Conservation (phyloP, 2,329 filamentous ascomycete species). For the Alternaria arbusti region DNA sequence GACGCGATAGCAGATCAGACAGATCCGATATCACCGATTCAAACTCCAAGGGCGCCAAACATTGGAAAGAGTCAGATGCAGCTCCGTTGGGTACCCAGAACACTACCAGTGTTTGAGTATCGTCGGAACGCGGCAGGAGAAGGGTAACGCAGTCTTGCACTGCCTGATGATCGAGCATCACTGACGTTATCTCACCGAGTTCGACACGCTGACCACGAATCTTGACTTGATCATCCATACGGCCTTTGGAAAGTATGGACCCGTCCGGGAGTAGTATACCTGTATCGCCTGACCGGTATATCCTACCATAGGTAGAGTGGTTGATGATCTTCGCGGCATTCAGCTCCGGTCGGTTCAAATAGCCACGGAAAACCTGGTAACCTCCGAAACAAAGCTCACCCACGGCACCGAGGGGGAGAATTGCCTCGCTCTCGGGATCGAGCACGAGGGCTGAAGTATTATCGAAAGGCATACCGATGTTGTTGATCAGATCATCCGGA, state of each 20-base stretch:
- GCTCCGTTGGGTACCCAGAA: slow-evolving; percentile 67
- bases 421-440: slow-evolving; percentile 36
- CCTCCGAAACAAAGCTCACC: slow-evolving; percentile 90
- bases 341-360: slow-evolving; percentile 69
- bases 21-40: slow-evolving; percentile 49
- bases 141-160: slow-evolving; percentile 71
- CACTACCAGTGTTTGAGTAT: slow-evolving; percentile 64
- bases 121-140: slow-evolving; percentile 55
- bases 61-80: slow-evolving; percentile 37
- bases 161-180: slow-evolving; percentile 59
- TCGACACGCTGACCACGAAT: slow-evolving; percentile 82
- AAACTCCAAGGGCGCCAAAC: slow-evolving; percentile 48
- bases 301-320: slow-evolving; percentile 70
- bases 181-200: slow-evolving; percentile 74
- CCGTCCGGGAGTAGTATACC: slow-evolving; percentile 80
- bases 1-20: slow-evolving; percentile 60
- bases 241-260: slow-evolving; percentile 73
- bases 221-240: slow-evolving; percentile 82
- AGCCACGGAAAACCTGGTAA: slow-evolving; percentile 77
- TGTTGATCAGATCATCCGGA: slow-evolving; percentile 66
- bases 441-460: slow-evolving; percentile 80
- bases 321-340: slow-evolving; percentile 71
- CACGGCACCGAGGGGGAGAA: slow-evolving; percentile 72
- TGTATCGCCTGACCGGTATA: slow-evolving; percentile 85
- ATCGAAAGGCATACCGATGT: slow-evolving; percentile 75